Conservation (phyloP, 1,139 yeast genomes). For the Hanseniaspora gamundiae region DNA sequence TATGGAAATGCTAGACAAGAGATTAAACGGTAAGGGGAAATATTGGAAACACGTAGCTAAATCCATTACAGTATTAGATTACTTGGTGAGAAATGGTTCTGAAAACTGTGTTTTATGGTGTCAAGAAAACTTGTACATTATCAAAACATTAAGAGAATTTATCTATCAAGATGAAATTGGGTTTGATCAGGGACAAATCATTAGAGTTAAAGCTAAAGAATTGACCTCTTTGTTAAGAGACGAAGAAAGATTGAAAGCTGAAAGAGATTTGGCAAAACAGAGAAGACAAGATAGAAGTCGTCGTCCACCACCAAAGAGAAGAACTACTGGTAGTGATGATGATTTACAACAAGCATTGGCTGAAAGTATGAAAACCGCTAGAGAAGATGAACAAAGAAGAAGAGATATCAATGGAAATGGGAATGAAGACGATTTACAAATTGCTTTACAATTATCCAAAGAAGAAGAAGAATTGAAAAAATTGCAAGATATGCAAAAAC, state of each 20-base stretch:
- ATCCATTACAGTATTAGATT: conserved; percentile 78
- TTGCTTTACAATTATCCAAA: conserved; percentile 71
- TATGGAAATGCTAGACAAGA: conserved; percentile 90
- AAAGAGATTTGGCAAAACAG: conserved; percentile 37
- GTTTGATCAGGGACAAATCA: conserved; percentile 78
- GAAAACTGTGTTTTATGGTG: conserved; percentile 94
- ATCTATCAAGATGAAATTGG: conserved; percentile 72
- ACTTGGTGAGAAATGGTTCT: conserved; percentile 74
- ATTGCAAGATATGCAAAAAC: conserved; percentile 34
- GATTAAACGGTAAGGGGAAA: conserved; percentile 93
- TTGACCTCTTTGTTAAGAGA: conserved; percentile 68
- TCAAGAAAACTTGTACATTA: conserved; percentile 75
- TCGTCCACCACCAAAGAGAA: conserved; percentile 23
- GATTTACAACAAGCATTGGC: conserved; percentile 77
- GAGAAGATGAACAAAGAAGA: conserved; percentile 63
- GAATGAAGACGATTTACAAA: conserved; percentile 60
- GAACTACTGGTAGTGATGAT: conserved; percentile 46
- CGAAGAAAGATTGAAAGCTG: conserved; percentile 71
- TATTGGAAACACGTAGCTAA: conserved; percentile 97
- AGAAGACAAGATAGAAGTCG: conserved; percentile 17
- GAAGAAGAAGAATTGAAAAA: conserved; percentile 81
- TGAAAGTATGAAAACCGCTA: conserved; percentile 72
- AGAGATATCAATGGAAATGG: conserved; percentile 22
- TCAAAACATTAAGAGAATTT: conserved; percentile 87
- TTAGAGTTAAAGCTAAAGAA: conserved; percentile 87